Conservation (phyloP, 1,284 basidiomycete genomes). For the Malassezia restricta region DNA sequence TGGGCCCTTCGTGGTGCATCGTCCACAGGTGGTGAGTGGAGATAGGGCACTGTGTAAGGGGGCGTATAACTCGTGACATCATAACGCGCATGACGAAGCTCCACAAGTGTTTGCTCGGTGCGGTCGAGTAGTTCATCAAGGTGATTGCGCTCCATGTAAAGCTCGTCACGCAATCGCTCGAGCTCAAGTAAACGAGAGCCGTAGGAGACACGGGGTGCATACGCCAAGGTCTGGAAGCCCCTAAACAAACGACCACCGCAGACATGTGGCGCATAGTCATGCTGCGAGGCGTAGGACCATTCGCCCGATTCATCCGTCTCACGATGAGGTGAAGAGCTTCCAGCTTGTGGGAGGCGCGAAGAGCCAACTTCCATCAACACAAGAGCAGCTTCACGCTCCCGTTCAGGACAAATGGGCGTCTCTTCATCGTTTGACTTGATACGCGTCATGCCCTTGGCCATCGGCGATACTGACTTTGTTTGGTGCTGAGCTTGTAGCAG, state of each 20-base stretch:
- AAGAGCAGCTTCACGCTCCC: slow-evolving; percentile 41
- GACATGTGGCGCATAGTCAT: background rate
- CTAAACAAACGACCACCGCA: background rate
- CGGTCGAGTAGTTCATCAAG: slow-evolving; percentile 30
- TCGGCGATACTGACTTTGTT: background rate
- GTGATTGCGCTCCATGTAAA: slow-evolving; percentile 27
- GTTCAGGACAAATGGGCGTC: slow-evolving; percentile 20
- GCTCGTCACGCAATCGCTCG: slow-evolving; percentile 30
- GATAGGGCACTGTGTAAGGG: background rate
- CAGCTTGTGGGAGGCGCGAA: background rate
- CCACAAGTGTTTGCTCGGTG: slow-evolving; percentile 26
- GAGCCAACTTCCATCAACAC: slow-evolving; percentile 39
- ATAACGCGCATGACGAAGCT: slow-evolving; percentile 13
- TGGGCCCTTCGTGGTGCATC: background rate
- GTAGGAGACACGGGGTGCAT: slow-evolving; percentile 5
- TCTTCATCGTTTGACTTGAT: background rate
- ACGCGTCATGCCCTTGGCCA: background rate
- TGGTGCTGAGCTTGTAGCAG: background rate
- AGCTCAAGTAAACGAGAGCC: slow-evolving; percentile 17
- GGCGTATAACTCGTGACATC: background rate
- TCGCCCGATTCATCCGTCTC: background rate
- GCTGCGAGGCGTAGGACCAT: background rate
- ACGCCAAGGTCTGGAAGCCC: slow-evolving; percentile 10
- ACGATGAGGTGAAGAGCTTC: background rate
- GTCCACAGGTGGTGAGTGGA: background rate